Evolutionary conservation across 2,329 filamentous ascomycete genomes (phyloP), one percentile per base, ranked within the genome.

Genomic region (Colletotrichum eleusines): DNA sequence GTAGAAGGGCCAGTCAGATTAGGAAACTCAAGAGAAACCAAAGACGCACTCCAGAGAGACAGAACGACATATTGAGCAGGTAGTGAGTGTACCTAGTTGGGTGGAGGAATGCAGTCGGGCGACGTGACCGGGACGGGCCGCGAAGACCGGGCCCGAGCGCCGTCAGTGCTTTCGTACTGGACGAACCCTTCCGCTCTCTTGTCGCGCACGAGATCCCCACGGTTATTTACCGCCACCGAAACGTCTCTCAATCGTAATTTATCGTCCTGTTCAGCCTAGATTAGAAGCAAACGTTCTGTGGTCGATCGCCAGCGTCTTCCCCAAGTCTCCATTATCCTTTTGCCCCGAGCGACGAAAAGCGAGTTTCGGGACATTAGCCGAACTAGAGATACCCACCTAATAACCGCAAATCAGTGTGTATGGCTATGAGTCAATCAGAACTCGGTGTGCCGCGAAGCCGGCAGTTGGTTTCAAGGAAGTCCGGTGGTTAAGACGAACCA

Each of bases 401-500:
- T 9, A 26, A n/a, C 38, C 53, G 16, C 7, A 26, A 12, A 40
- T 7, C 12, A 12, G 28, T 14, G 7, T 20, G 14, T 11, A 3
- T 33, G 38, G 50, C 20, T n/a, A n/a, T n/a, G n/a, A n/a, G 8
- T 44, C 38, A 42, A 4, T 33, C 48, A 20, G n/a, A 23, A 38
- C 7, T 3, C 16, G 20, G 8, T 11, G 5, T 44, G 23, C 33
- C 11, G 23, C 33, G 44, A 51, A 51, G 18, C 12, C 38, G 54
- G 66, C 62, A 61, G 23, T n/a, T n/a, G n/a, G n/a, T 66, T 28
- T 8, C 18, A 4, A 33, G 5, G 16, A 42, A 54, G 55, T 40
- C 54, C 23, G 46, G 38, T 63, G 62, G 46, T 66, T 54, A 42
- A 28, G 48, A 62, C 23, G 51, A 16, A 44, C 26, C 51, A 42